phyloP scores from a whole-genome alignment of 306 rosid genomes.

The Delonix regia region DNA sequence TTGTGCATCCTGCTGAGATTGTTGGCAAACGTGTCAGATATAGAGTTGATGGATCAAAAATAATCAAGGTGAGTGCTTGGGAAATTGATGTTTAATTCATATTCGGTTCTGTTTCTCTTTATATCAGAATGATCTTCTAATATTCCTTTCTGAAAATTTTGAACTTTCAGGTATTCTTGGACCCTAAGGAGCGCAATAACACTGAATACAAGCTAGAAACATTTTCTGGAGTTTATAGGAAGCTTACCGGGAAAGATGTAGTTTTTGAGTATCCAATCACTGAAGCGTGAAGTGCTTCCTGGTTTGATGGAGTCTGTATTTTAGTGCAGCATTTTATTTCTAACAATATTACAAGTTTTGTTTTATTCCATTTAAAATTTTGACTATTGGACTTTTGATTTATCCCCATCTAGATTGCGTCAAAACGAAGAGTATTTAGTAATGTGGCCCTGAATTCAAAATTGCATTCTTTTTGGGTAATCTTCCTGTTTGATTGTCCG shows the following conservation, averaged over 20 bases:
- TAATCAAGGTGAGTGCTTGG: slow-evolving; percentile 54
- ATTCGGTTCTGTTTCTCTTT: not conserved
- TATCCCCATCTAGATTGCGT: slow-evolving; percentile 3
- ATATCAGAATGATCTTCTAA: not conserved
- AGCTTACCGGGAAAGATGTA: slow-evolving; percentile 65
- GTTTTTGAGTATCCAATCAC: slow-evolving; percentile 59
- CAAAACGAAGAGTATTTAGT: not conserved
- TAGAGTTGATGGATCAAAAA: slow-evolving; percentile 71
- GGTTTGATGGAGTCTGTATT: not conserved
- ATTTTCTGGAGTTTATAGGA: slow-evolving; percentile 61
- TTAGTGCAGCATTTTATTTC: not conserved
- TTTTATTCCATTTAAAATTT: slow-evolving; percentile 25
- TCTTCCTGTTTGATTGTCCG: not conserved
- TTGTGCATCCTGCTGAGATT: slow-evolving; percentile 78
- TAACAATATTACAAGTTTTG: not conserved
- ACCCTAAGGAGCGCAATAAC: slow-evolving; percentile 70
- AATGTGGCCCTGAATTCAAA: not conserved
- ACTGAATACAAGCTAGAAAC: slow-evolving; percentile 69
- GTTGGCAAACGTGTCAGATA: slow-evolving; percentile 71
- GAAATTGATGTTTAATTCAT: not conserved
- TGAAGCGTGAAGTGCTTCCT: slow-evolving; percentile 40
- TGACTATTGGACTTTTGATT: slow-evolving; percentile 15
- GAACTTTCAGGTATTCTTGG: slow-evolving; percentile 53
- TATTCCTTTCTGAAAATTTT: not conserved
- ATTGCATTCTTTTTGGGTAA: slow-evolving; percentile 1